Conservation (phyloP, 2,329 filamentous ascomycete genomes). For the Pezicula radicicola region DNA sequence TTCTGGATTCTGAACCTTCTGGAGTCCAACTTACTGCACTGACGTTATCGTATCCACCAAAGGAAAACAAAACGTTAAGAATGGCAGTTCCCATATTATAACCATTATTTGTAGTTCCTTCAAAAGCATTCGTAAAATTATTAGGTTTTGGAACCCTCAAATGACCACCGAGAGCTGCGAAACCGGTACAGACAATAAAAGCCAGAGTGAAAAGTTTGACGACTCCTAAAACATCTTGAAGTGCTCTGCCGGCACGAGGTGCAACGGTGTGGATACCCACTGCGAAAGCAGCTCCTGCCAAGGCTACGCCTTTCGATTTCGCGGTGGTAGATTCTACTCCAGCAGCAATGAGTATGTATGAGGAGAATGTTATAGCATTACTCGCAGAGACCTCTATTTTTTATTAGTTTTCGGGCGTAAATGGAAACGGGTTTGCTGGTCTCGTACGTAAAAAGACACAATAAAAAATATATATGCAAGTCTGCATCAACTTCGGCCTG, state of each 20-base stretch:
- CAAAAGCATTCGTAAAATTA: background rate
- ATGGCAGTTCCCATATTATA: background rate
- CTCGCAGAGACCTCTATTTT: slow-evolving; percentile 43
- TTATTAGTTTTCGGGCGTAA: background rate
- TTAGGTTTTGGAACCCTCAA: background rate
- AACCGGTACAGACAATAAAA: slow-evolving; percentile 35
- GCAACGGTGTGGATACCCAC: slow-evolving; percentile 41
- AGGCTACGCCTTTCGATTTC: slow-evolving; percentile 44
- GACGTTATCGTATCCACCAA: background rate
- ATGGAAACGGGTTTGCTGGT: background rate
- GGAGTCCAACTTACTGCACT: background rate
- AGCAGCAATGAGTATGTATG: slow-evolving; percentile 46
- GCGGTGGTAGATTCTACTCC: slow-evolving; percentile 41
- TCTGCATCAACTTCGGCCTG: background rate
- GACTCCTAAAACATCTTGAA: slow-evolving; percentile 42
- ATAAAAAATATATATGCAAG: background rate
- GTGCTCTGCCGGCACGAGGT: slow-evolving; percentile 40
- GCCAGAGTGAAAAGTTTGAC: slow-evolving; percentile 44
- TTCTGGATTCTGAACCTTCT: background rate
- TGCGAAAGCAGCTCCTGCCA: slow-evolving; percentile 39
- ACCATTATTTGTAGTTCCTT: background rate
- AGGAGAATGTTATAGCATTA: slow-evolving; percentile 60
- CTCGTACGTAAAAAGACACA: background rate
- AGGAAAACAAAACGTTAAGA: background rate
- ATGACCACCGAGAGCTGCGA: slow-evolving; percentile 9